Evolutionary conservation across 2,329 filamentous ascomycete genomes (phyloP), one percentile per base, ranked within the genome.

Genomic region (Aspergillus floridensis): DNA sequence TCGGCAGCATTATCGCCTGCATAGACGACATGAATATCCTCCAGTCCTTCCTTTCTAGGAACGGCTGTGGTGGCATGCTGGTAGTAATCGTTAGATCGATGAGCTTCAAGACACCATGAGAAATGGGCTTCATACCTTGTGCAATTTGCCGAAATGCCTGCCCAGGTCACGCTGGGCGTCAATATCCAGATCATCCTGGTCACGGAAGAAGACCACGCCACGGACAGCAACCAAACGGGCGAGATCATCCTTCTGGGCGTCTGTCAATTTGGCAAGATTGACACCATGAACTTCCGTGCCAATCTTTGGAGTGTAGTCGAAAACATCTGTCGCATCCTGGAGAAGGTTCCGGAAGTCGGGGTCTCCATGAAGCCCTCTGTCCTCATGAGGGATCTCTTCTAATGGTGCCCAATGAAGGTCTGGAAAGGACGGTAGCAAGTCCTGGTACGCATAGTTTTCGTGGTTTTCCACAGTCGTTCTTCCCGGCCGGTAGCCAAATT

Each of bases 201-300:
- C 73, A 14, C 83, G 77, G 75, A 86, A 84, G 70, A 86, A 84
- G 1, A 86, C 82, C 0, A 86, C 83, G 3, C 84, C 83, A 48
- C 84, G 76, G 26, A 77, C 79, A 3, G 83, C 79, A 53, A 86
- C 80, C 49, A 85, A 67, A 5, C 81, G 74, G 2, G 82, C 82
- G 4, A 84, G 75, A 55, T 84, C 82, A 62, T 84, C 81, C 70
- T 80, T 82, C 65, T 84, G 82, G 1, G 75, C 73, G 58, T 83
- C 77, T 2, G 73, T 82, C 31, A 84, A 73, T 51, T 77, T 78
- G 26, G 79, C 75, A 3, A 85, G 77, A 53, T 83, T 77, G 26
- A 84, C 72, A 3, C 82, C 82, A 48, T 79, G 77, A 49, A 84
- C 66, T 60, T 84, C 82, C 2, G 82, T 84, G 53, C 82, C 82